Conservation (phyloP, 164 flowering plant genomes). For the Nymphaea colorata region DNA sequence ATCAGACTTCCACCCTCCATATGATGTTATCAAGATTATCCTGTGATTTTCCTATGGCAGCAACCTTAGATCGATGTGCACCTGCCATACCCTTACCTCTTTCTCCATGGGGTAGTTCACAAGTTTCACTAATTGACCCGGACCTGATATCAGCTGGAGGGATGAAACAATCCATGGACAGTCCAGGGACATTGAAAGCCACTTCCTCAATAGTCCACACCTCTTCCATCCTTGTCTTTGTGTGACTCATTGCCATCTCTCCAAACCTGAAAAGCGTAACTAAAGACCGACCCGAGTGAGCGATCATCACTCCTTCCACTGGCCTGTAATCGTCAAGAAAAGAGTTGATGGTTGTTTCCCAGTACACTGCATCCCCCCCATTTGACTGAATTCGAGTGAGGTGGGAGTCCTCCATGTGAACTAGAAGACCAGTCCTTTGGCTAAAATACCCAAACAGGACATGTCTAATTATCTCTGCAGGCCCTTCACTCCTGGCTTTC, state of each 20-base stretch:
- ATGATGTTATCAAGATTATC: background rate
- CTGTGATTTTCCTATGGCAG: background rate
- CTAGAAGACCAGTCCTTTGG: conserved; percentile 69
- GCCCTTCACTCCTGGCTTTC: conserved; percentile 41
- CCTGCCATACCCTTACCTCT: conserved; percentile 26
- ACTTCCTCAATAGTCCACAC: conserved; percentile 63
- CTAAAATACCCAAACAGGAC: conserved; percentile 84
- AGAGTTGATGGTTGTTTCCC: conserved; percentile 76
- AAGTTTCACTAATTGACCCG: conserved; percentile 50
- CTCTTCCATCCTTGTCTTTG: conserved; percentile 63
- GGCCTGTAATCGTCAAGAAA: conserved; percentile 48
- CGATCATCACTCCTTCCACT: conserved; percentile 63
- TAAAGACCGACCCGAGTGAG: conserved; percentile 56
- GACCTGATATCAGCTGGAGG: conserved; percentile 55
- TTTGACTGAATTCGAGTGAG: conserved; percentile 40
- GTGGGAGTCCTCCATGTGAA: conserved; percentile 73
- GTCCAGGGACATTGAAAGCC: conserved; percentile 52
- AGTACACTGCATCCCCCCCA: conserved; percentile 39
- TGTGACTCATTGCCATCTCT: conserved; percentile 20
- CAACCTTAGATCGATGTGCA: background rate
- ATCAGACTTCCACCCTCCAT: background rate
- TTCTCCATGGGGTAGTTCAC: conserved; percentile 57
- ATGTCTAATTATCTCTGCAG: conserved; percentile 60
- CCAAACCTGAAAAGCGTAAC: conserved; percentile 62
- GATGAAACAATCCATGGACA: conserved; percentile 51